A percentile compares a stretch with the other conserved stretches of the same genome.
phyloP scores from a whole-genome alignment of 2,329 filamentous ascomycete genomes.

The Simplicillium aogashimaense region DNA sequence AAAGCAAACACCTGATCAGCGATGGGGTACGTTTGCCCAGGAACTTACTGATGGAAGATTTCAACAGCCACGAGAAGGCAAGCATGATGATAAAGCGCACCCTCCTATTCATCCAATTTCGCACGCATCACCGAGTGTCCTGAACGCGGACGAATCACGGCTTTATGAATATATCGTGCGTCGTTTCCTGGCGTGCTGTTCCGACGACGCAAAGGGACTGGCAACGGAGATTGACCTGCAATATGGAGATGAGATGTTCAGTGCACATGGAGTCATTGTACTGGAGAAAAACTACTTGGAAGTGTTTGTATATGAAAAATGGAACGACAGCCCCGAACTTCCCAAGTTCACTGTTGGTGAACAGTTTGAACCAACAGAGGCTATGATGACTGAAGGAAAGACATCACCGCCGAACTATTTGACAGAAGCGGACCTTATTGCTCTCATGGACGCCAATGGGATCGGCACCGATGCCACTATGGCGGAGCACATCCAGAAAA shows the following conservation, averaged over 20 bases:
- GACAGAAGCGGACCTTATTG: conserved; percentile 91
- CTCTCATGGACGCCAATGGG: conserved; percentile 95
- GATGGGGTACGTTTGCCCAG: conserved; percentile 77
- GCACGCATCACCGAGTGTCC: conserved; percentile 59
- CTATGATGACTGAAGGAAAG: conserved; percentile 82
- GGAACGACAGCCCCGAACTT: conserved; percentile 78
- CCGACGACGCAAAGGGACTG: conserved; percentile 82
- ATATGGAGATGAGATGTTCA: conserved; percentile 77
- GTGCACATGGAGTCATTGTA: conserved; percentile 74
- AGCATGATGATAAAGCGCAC: conserved; percentile 92
- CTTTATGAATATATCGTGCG: conserved; percentile 91
- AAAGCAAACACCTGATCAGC: conserved; percentile 68
- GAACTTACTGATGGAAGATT: conserved; percentile 67
- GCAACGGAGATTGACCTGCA: conserved; percentile 75
- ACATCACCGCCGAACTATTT: conserved; percentile 77
- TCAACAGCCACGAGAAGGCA: conserved; percentile 69
- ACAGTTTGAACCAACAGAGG: conserved; percentile 77
- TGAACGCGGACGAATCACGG: conserved; percentile 57
- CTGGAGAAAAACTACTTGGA: conserved; percentile 87
- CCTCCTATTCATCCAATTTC: conserved; percentile 93
- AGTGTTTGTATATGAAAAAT: conserved; percentile 93
- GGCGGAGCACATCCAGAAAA: conserved; percentile 96
- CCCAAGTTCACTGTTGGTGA: conserved; percentile 75
- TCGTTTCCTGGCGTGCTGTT: conserved; percentile 90
- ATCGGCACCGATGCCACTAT: conserved; percentile 98